These are phyloP conservation scores for Penicillium paxilli DNA, from an alignment of 495 filamentous ascomycete species.

Conservation along the genomic window DNA sequence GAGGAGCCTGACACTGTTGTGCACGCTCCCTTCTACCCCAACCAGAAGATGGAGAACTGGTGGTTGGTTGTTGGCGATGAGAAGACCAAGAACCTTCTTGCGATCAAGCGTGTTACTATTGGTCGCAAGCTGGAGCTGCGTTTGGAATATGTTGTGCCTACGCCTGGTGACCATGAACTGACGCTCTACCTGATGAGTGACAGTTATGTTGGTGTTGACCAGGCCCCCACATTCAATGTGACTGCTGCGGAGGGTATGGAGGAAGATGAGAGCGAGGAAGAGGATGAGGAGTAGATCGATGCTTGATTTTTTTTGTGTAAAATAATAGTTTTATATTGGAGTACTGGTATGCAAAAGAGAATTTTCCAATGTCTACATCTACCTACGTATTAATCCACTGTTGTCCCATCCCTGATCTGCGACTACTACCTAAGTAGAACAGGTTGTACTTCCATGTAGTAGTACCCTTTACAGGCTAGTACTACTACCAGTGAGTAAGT, in stretches of 20 bases:
- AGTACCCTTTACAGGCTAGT: too few species aligned
- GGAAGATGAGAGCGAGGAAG: constrained; percentile 84
- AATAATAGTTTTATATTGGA: constrained; percentile 27
- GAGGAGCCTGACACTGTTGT: constrained; percentile 80
- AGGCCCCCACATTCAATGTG: constrained; percentile 86
- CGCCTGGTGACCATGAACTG: constrained; percentile 80
- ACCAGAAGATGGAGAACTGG: constrained; percentile 96
- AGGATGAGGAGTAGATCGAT: constrained; percentile 57
- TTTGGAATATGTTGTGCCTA: constrained; percentile 86
- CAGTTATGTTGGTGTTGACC: constrained; percentile 96
- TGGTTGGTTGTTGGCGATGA: constrained; percentile 91
- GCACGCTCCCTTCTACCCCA: constrained; percentile 94
- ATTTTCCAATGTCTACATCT: constrained; percentile 10
- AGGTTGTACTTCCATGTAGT: too few species aligned
- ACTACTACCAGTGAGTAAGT: too few species aligned
- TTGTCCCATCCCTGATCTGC: too few species aligned
- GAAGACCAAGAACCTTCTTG: constrained; percentile 78
- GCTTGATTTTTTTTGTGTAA: constrained; percentile 12
- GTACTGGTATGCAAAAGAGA: constrained; percentile 16
- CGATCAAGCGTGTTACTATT: constrained; percentile 93
- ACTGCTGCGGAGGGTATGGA: constrained; percentile 91
- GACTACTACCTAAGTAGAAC: too few species aligned
- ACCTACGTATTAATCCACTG: too few species aligned
- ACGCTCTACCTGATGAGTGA: constrained; percentile 96
- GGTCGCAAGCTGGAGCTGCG: constrained; percentile 71